Base-by-base conservation (phyloP, 768 basidiomycete genomes). In the Ephemerocybe angulata region DNA sequence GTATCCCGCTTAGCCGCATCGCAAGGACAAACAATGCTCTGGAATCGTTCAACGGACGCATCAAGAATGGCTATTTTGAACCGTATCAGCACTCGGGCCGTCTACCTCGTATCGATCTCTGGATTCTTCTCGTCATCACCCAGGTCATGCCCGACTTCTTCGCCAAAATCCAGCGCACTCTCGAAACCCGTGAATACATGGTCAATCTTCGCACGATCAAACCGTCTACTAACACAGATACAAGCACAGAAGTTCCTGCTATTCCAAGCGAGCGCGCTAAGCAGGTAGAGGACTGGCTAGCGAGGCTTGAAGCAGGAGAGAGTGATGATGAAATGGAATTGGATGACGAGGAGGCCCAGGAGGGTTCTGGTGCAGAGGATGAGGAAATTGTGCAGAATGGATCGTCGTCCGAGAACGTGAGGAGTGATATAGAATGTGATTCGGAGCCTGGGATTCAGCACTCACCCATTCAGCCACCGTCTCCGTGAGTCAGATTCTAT, bases 21-120 rank as follows among this genome's bases (percentile, higher is more conserved):
- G 50, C 65, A 13, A 64, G 65, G 10, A 74, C 72, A 2, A 73
- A 64, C 17, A 74, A 74, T 57, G 66, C 63, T 41, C 64, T 74
- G 2, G 72, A 74, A 58, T 68, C 65, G 0, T 70, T 70, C 55
- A 72, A 74, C 49, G 66, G 68, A 1, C 61, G 59, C 19, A 53
- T 71, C 38, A 72, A 72, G 54, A 52, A 52, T 3, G 63, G 59
- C 35, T 67, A 68, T 52, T 68, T 53, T 48, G 33, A 42, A n/a
- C 58, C 61, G 17, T 66, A 64, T 47, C 57, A 54, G 19, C 65
- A 62, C 47, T 62, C 53, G 33, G 59, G 53, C n/a, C 29, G 42
- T 15, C 53, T 54, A 5, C 42, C 53, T 44, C 53, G 53, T 3
- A 13, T 43, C n/a, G 53, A 54, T 25, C n/a, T n/a, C 43, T 54